These are phyloP conservation scores for Pyricularia grisea DNA, from an alignment of 2,329 filamentous ascomycete species.

Conservation along the genomic window DNA sequence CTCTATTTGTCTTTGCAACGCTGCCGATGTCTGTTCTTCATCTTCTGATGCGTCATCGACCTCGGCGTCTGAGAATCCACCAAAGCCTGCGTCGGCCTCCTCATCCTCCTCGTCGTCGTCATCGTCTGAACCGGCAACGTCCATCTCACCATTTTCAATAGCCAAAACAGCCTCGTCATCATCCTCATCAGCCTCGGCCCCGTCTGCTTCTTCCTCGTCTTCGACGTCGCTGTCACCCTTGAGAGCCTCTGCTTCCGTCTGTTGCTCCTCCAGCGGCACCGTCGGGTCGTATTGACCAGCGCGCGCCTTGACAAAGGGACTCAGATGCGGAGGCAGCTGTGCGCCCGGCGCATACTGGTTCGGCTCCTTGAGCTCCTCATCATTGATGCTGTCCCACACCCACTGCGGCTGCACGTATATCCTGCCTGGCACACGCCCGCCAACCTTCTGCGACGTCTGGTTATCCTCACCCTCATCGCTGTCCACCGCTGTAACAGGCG, in stretches of 20 bases:
- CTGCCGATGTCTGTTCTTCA: constrained; percentile 52
- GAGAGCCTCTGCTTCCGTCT: constrained; percentile 77
- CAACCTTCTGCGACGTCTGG: constrained; percentile 50
- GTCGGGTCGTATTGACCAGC: constrained; percentile 90
- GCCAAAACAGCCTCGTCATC: constrained; percentile 23
- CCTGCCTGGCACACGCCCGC: constrained; percentile 70
- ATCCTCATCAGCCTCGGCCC: constrained; percentile 22
- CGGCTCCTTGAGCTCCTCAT: constrained; percentile 75
- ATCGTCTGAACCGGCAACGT: constrained; percentile 35
- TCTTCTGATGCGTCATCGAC: constrained; percentile 33
- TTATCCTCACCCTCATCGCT: constrained; percentile 47
- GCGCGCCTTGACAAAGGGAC: constrained; percentile 84
- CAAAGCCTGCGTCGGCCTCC: constrained; percentile 34
- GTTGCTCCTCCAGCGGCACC: constrained; percentile 74
- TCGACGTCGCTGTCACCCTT: constrained; percentile 46
- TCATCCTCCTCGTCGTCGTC: constrained; percentile 35
- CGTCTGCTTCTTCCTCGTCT: constrained; percentile 32
- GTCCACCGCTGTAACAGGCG: constrained; percentile 54
- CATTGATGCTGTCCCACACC: constrained; percentile 96
- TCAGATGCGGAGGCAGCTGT: constrained; percentile 85
- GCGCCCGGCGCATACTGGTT: constrained; percentile 87
- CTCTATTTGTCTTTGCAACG: constrained; percentile 72
- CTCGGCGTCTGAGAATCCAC: constrained; percentile 40
- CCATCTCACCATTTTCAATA: constrained; percentile 37
- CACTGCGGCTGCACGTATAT: constrained; percentile 95